Conservation (phyloP, 2,329 filamentous ascomycete genomes). For the Neonectria punicea region DNA sequence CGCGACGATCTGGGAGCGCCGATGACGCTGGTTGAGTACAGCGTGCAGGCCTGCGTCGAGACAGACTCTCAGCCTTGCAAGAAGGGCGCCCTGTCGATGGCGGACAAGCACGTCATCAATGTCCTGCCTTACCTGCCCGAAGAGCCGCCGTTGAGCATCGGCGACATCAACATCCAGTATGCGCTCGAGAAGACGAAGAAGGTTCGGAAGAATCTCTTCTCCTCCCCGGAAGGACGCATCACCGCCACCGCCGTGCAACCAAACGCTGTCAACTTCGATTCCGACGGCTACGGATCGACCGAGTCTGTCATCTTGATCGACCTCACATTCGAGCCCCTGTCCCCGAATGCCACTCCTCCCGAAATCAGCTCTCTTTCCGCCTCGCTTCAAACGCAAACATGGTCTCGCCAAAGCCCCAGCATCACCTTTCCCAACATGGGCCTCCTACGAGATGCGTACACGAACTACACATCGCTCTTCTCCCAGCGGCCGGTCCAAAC, state of each 20-base stretch:
- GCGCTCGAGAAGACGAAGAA: conserved; percentile 29
- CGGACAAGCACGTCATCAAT: conserved; percentile 32
- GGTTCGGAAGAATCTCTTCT: conserved; percentile 38
- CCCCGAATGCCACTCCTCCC: conserved; percentile 32
- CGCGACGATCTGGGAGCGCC: conserved; percentile 35
- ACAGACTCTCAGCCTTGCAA: conserved; percentile 11
- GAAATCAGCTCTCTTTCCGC: conserved; percentile 26
- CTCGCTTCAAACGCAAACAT: conserved; percentile 35
- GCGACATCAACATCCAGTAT: conserved; percentile 30
- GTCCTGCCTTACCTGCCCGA: conserved; percentile 36
- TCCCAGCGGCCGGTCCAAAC: neutral
- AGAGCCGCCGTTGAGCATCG: conserved; percentile 37
- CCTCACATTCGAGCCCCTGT: conserved; percentile 33
- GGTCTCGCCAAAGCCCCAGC: conserved; percentile 36
- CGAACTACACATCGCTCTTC: neutral
- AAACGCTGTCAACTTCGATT: conserved; percentile 28
- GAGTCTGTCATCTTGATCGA: conserved; percentile 28
- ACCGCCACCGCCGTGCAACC: conserved; percentile 36
- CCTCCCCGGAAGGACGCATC: conserved; percentile 29
- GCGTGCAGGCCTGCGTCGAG: conserved; percentile 18
- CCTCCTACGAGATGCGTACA: conserved; percentile 5
- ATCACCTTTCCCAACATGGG: conserved; percentile 32
- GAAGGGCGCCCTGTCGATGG: conserved; percentile 12
- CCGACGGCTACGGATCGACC: conserved; percentile 30
- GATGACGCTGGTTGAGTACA: conserved; percentile 27